Evolutionary conservation across 2,329 filamentous ascomycete genomes (phyloP).

Genomic region (Tothia fuscella): DNA sequence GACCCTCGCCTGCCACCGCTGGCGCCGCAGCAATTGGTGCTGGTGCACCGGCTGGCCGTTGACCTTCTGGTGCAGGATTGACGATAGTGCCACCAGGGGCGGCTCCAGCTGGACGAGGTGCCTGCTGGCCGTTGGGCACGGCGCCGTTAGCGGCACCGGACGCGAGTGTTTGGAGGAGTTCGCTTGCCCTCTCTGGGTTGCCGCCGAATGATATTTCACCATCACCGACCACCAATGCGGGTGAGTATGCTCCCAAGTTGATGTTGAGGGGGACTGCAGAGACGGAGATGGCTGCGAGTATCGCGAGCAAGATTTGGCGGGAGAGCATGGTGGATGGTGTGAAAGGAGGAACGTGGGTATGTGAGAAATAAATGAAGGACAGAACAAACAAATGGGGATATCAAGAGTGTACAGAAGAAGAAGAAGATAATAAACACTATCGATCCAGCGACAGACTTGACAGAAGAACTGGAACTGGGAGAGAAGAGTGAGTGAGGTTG

Average conservation of each 20-base stretch:
- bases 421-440: slow-evolving; percentile 1
- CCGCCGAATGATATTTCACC: slow-evolving; percentile 39
- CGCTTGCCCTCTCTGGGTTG: slow-evolving; percentile 26
- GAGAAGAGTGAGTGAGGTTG: not conserved
- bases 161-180: slow-evolving; percentile 33
- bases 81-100: slow-evolving; percentile 4
- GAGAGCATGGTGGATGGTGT: slow-evolving; percentile 21
- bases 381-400: no score
- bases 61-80: not conserved
- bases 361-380: slow-evolving; percentile 2
- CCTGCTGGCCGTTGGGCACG: slow-evolving; percentile 12
- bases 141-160: slow-evolving; percentile 25
- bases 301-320: slow-evolving; percentile 23
- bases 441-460: slow-evolving; percentile 5
- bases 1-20: not conserved
- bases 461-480: slow-evolving; percentile 1
- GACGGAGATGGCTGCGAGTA: slow-evolving; percentile 23
- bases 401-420: not conserved
- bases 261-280: slow-evolving; percentile 38
- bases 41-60: not conserved
- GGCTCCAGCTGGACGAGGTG: slow-evolving; percentile 13
- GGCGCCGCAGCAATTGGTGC: not conserved
- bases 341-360: slow-evolving; percentile 1
- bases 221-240: slow-evolving; percentile 42
- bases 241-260: slow-evolving; percentile 41